phyloP scores from a whole-genome alignment of 2,329 filamentous ascomycete species.

The Diaporthe capsici region DNA sequence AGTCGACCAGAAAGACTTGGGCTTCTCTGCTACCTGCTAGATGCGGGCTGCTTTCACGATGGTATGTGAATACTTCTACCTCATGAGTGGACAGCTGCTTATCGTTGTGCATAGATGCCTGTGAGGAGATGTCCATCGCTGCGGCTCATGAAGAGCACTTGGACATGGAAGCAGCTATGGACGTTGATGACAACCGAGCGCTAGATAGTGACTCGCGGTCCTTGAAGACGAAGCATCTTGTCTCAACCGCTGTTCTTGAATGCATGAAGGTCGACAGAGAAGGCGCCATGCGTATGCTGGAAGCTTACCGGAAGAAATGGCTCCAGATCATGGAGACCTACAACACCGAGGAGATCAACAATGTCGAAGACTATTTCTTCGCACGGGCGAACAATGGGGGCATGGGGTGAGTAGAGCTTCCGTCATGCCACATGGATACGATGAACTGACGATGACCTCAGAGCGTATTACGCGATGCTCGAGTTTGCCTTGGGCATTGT shows the following conservation, averaged over 20 bases:
- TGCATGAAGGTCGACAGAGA: background rate
- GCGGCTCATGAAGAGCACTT: background rate
- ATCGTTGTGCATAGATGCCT: background rate
- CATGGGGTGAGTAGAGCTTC: background rate
- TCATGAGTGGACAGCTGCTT: background rate
- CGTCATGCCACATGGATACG: background rate
- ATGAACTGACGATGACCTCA: background rate
- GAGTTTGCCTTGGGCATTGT: background rate
- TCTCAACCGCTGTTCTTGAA: background rate
- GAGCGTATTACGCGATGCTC: background rate
- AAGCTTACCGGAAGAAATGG: background rate
- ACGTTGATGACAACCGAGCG: background rate
- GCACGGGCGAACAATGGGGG: background rate
- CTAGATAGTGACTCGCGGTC: background rate
- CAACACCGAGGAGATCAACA: background rate
- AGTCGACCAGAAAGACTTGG: background rate
- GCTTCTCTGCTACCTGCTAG: background rate
- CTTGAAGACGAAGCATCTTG: background rate
- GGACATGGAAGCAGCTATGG: background rate
- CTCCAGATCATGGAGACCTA: background rate
- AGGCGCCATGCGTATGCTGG: background rate
- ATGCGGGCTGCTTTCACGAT: background rate
- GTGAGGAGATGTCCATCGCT: background rate
- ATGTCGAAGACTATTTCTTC: background rate
- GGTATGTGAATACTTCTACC: background rate